phyloP scores from a whole-genome alignment of 371 early-diverging fungal species.

The Mucor velutinosus region DNA sequence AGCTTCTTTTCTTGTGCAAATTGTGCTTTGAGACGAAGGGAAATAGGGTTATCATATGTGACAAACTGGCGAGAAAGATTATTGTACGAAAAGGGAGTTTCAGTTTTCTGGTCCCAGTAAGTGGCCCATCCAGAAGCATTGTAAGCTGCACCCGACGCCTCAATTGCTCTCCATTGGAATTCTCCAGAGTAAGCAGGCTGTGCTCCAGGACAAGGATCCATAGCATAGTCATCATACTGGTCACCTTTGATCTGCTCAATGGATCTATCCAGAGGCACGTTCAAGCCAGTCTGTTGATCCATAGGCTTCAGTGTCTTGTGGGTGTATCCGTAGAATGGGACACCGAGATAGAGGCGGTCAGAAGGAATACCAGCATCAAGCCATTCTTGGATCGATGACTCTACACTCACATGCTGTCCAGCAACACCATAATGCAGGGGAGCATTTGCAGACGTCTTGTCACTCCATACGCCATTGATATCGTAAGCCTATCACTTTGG shows the following conservation, averaged over 20 bases:
- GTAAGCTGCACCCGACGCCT: background rate
- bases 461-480: constrained; percentile 37
- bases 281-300: constrained; percentile 4
- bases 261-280: constrained; percentile 10
- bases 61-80: constrained; percentile 40
- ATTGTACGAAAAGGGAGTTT: constrained; percentile 61
- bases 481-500: constrained; percentile 35
- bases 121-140: constrained; percentile 23
- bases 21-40: constrained; percentile 44
- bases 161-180: constrained; percentile 27
- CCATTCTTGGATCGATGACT: constrained; percentile 49
- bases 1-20: constrained; percentile 43
- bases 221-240: constrained; percentile 20
- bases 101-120: constrained; percentile 41
- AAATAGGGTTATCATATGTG: constrained; percentile 55
- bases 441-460: constrained; percentile 57
- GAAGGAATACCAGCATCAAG: constrained; percentile 58
- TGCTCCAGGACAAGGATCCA: constrained; percentile 29
- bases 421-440: constrained; percentile 50
- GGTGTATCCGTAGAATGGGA: constrained; percentile 63
- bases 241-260: constrained; percentile 29
- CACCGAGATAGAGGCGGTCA: constrained; percentile 54
- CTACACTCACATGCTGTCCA: constrained; percentile 16
- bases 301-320: constrained; percentile 14
- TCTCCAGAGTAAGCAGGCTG: constrained; percentile 25